A percentile compares a stretch with the other conserved stretches of the same genome.
Conservation (phyloP, 139 green algal genomes). For the Zygnema cylindricum region DNA sequence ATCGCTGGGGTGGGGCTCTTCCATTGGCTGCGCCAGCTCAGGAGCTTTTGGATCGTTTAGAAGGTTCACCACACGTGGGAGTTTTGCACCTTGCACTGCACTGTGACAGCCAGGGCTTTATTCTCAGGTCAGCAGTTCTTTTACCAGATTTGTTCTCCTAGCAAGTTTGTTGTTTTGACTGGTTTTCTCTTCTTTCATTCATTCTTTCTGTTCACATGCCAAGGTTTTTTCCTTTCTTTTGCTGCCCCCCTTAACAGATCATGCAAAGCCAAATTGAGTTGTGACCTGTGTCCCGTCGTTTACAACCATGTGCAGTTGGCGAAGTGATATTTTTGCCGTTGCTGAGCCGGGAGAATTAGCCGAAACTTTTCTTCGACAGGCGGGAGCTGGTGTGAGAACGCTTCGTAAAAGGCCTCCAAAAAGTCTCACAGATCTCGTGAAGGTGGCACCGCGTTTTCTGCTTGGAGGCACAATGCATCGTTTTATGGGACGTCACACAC, state of each 20-base stretch:
- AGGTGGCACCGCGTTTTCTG: slow-evolving; percentile 11
- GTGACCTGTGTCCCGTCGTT: background rate
- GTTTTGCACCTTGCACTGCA: slow-evolving; percentile 27
- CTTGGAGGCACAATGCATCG: slow-evolving; percentile 19
- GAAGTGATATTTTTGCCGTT: slow-evolving; percentile 24
- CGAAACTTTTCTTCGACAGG: background rate
- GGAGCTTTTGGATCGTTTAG: slow-evolving; percentile 1
- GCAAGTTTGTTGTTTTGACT: background rate
- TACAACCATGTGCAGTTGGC: background rate
- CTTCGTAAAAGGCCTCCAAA: background rate
- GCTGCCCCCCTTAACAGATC: background rate
- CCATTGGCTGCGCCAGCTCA: slow-evolving; percentile 15
- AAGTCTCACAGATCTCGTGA: slow-evolving; percentile 25
- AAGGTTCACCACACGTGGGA: slow-evolving; percentile 18
- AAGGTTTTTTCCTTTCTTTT: background rate
- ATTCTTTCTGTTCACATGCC: background rate
- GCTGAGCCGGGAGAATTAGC: background rate
- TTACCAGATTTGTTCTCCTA: no score
- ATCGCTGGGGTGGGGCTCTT: background rate
- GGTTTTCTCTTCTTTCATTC: background rate
- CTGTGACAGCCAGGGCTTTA: slow-evolving; percentile 16
- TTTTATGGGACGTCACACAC: slow-evolving; percentile 45
- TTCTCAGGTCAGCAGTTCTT: no score
- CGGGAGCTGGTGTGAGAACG: background rate
- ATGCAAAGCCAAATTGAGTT: background rate